Evolutionary conservation across 176 grass and related monocot genomes (phyloP).

Genomic region (Echinochloa phyllopogon): DNA sequence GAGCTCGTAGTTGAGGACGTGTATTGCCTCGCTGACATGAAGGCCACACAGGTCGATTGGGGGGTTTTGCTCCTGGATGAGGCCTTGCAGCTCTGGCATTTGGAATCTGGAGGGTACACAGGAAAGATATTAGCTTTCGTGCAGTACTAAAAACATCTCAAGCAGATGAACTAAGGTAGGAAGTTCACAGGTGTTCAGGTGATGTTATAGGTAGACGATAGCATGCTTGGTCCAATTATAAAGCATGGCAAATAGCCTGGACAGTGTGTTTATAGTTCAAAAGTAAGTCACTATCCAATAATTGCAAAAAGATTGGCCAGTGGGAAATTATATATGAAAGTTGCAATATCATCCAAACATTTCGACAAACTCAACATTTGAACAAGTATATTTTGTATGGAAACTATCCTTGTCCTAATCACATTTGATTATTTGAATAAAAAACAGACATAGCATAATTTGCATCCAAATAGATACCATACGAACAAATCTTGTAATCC

Average conservation of each 20-base stretch:
- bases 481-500: neutral
- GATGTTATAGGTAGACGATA: neutral
- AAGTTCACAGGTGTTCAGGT: neutral
- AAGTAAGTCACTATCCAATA: conserved; percentile 6
- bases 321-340: neutral
- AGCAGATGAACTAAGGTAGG: neutral
- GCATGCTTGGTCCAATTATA: neutral
- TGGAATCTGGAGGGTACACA: conserved; percentile 53
- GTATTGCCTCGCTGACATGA: conserved; percentile 67
- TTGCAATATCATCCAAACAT: neutral
- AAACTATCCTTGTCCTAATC: conserved; percentile 1
- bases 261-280: neutral
- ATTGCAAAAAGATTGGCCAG: neutral
- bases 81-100: conserved; percentile 62
- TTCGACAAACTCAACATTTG: neutral
- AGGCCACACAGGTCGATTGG: conserved; percentile 79
- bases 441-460: conserved; percentile 2
- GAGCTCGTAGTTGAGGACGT: conserved; percentile 80
- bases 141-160: conserved; percentile 10
- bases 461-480: neutral
- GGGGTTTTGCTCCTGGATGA: conserved; percentile 68
- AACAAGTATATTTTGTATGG: neutral
- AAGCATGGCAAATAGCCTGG: conserved; percentile 8
- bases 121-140: conserved; percentile 20
- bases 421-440: conserved; percentile 9